Evolutionary conservation across 2,329 filamentous ascomycete species (phyloP).

Genomic region (Aschersonia sp.): DNA sequence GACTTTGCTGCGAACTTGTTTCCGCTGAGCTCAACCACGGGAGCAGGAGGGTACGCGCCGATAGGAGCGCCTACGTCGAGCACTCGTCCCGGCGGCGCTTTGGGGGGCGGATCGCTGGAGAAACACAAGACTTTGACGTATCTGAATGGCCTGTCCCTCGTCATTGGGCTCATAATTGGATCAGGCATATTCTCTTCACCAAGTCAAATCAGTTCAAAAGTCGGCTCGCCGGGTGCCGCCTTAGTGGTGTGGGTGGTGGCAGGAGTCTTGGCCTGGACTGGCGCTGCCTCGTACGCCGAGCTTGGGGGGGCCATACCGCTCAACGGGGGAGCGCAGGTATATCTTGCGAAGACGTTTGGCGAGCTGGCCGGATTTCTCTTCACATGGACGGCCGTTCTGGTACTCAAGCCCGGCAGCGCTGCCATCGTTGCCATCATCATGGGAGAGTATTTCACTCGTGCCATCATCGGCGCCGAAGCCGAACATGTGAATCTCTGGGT

Average conservation of each 20-base stretch:
- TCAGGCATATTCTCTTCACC: conserved; percentile 94
- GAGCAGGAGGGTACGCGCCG: conserved; percentile 62
- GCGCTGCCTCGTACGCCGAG: conserved; percentile 88
- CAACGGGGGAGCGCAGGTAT: conserved; percentile 88
- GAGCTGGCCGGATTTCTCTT: conserved; percentile 89
- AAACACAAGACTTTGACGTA: conserved; percentile 94
- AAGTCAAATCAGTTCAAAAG: conserved; percentile 80
- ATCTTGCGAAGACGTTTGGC: conserved; percentile 90
- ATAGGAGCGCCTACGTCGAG: conserved; percentile 60
- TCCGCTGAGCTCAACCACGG: conserved; percentile 71
- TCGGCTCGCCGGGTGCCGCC: conserved; percentile 79
- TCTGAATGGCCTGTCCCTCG: conserved; percentile 79
- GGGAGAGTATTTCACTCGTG: conserved; percentile 89
- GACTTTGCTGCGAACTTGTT: conserved; percentile 92
- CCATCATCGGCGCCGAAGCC: conserved; percentile 73
- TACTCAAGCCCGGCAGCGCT: conserved; percentile 82
- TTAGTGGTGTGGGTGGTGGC: conserved; percentile 86
- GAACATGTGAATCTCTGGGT: conserved; percentile 73
- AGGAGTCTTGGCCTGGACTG: conserved; percentile 90
- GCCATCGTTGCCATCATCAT: conserved; percentile 97
- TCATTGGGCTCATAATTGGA: conserved; percentile 88
- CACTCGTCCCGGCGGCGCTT: conserved; percentile 28
- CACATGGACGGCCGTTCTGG: conserved; percentile 88
- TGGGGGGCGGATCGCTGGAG: conserved; percentile 71
- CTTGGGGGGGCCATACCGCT: conserved; percentile 89